Evolutionary conservation across 169 alveolate genomes (phyloP).

Genomic region (Amoebophrya sp.): DNA sequence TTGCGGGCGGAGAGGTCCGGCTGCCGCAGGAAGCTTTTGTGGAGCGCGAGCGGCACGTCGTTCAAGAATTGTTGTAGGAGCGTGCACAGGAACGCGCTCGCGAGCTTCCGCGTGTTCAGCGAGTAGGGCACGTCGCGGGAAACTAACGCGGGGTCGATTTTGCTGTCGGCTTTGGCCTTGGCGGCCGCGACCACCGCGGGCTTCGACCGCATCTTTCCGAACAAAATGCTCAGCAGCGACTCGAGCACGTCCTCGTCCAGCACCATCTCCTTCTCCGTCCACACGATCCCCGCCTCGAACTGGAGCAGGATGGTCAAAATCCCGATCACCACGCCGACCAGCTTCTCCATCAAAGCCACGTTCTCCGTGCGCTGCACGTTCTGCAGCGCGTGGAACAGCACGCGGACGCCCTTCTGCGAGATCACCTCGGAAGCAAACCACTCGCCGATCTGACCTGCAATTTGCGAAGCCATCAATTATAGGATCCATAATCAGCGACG

Average conservation of each 20-base stretch:
- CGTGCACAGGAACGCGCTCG: neutral
- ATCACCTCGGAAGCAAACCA: neutral
- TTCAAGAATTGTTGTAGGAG: neutral
- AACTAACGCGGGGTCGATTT: neutral
- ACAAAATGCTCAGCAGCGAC: neutral
- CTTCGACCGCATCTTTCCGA: neutral
- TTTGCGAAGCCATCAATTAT: too few relatives aligned
- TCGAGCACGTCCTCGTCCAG: neutral
- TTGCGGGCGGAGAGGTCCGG: neutral
- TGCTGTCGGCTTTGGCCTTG: too few relatives aligned
- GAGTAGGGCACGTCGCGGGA: neutral
- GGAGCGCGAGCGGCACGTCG: neutral
- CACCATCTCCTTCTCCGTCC: neutral
- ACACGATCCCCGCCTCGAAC: neutral
- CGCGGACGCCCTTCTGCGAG: neutral
- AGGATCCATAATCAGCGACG: too few relatives aligned
- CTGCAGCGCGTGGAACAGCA: neutral
- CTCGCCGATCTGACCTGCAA: neutral
- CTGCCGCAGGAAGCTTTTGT: neutral
- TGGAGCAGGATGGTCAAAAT: neutral
- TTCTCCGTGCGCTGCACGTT: neutral
- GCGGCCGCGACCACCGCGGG: too few relatives aligned
- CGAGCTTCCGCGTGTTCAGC: neutral
- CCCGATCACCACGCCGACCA: neutral
- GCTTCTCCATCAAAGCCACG: neutral